These are phyloP conservation scores for Flaveria sonorensis DNA, from an alignment of 129 eudicot genomes.

Conservation along the genomic window DNA sequence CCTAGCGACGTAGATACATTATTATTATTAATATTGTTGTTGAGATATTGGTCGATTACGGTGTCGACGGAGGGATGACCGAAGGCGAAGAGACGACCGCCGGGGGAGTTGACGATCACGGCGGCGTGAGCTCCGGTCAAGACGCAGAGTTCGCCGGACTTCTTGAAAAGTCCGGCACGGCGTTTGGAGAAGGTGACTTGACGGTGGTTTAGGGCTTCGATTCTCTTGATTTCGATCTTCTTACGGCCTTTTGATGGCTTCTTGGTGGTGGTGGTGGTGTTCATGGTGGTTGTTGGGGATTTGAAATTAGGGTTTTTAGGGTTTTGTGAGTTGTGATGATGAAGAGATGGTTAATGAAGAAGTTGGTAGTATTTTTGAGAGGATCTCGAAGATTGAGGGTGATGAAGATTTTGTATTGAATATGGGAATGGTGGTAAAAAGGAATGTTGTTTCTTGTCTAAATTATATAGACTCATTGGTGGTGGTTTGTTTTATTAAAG, in stretches of 20 bases:
- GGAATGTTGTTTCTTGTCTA: slow-evolving; percentile 9
- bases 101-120: slow-evolving; percentile 32
- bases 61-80: slow-evolving; percentile 32
- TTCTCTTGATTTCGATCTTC: slow-evolving; percentile 36
- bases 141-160: slow-evolving; percentile 39
- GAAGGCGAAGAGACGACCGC: slow-evolving; percentile 27
- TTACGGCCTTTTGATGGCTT: slow-evolving; percentile 25
- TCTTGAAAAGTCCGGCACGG: slow-evolving; percentile 31
- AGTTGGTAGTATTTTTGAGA: background rate
- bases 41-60: slow-evolving; percentile 22
- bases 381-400: slow-evolving; percentile 9
- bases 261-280: background rate
- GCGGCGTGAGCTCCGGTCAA: slow-evolving; percentile 31
- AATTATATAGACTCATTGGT: background rate
- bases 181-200: slow-evolving; percentile 44
- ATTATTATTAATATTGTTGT: background rate
- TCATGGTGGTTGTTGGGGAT: background rate
- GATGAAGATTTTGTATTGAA: slow-evolving; percentile 16
- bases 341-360: background rate
- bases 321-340: background rate
- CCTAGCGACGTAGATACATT: background rate
- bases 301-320: background rate
- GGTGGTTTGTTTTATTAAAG: no score
- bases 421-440: background rate
- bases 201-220: slow-evolving; percentile 29